Conservation (phyloP, 2,329 filamentous ascomycete genomes). For the Penicillium sp. region DNA sequence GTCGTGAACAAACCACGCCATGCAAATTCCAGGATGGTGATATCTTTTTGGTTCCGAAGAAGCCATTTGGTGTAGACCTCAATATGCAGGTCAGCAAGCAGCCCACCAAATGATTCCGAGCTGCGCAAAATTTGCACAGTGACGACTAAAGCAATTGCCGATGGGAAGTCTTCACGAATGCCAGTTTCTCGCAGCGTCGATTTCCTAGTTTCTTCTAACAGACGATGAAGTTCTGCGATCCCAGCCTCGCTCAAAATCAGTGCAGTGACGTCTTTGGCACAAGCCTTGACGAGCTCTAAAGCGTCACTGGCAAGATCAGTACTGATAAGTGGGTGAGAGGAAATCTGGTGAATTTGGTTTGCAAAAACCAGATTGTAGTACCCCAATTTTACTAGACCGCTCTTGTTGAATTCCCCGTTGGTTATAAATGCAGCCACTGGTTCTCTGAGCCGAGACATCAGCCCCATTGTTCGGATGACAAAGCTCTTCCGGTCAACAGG, state of each 20-base stretch:
- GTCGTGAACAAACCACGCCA: conserved; percentile 53
- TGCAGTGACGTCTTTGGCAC: conserved; percentile 39
- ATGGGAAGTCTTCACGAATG: conserved; percentile 45
- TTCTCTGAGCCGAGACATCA: conserved; percentile 44
- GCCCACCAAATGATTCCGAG: conserved; percentile 26
- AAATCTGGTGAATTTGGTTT: conserved; percentile 41
- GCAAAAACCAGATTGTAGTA: conserved; percentile 39
- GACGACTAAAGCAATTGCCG: conserved; percentile 51
- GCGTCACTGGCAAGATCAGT: conserved; percentile 23
- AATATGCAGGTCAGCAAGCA: conserved; percentile 48
- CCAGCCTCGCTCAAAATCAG: conserved; percentile 34
- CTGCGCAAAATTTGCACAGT: conserved; percentile 45
- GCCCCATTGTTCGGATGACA: conserved; percentile 35
- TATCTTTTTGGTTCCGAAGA: conserved; percentile 28
- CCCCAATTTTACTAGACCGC: conserved; percentile 23
- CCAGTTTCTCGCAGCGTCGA: conserved; percentile 48
- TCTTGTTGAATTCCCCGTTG: conserved; percentile 16
- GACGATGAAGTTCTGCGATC: conserved; percentile 39
- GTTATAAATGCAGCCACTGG: conserved; percentile 25
- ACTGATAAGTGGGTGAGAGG: conserved; percentile 34
- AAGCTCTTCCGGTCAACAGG: conserved; percentile 54
- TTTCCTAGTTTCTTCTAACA: conserved; percentile 49
- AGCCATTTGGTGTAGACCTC: conserved; percentile 27
- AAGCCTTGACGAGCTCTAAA: conserved; percentile 32
- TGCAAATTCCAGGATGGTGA: conserved; percentile 35